Conservation (phyloP, 768 basidiomycete species). For the Vishniacozyma victoriae region DNA sequence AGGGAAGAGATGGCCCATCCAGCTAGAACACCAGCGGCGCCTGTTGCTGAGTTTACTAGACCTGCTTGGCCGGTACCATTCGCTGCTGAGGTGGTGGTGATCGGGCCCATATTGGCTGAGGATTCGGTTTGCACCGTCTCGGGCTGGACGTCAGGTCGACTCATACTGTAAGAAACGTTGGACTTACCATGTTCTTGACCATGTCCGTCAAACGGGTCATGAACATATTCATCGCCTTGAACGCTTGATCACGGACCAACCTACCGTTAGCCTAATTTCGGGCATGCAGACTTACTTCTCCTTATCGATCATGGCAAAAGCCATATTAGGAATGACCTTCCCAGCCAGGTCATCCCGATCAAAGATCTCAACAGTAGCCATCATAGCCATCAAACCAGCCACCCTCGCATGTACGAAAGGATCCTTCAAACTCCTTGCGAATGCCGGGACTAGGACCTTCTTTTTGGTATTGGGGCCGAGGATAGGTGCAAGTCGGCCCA, state of each 20-base stretch:
- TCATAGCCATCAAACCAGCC: conserved; percentile 90
- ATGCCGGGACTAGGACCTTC: conserved; percentile 96
- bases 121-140: conserved; percentile 35
- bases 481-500: conserved; percentile 80
- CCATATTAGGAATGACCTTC: conserved; percentile 81
- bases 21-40: conserved; percentile 83
- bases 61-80: conserved; percentile 47
- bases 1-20: conserved; percentile 94
- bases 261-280: conserved; percentile 49
- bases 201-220: conserved; percentile 74
- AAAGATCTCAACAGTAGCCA: conserved; percentile 86
- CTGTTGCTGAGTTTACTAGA: conserved; percentile 77
- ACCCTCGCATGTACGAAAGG: conserved; percentile 86
- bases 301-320: conserved; percentile 73
- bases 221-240: conserved; percentile 84
- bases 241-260: conserved; percentile 89
- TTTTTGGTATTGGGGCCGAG: conserved; percentile 82
- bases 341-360: conserved; percentile 79
- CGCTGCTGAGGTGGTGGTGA: conserved; percentile 40
- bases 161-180: not conserved
- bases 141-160: not conserved
- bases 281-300: conserved; percentile 66
- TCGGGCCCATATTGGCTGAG: conserved; percentile 34
- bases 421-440: conserved; percentile 82
- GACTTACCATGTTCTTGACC: conserved; percentile 71